Conservation (phyloP, 1,284 basidiomycete species). For the Takashimella koratensis region DNA sequence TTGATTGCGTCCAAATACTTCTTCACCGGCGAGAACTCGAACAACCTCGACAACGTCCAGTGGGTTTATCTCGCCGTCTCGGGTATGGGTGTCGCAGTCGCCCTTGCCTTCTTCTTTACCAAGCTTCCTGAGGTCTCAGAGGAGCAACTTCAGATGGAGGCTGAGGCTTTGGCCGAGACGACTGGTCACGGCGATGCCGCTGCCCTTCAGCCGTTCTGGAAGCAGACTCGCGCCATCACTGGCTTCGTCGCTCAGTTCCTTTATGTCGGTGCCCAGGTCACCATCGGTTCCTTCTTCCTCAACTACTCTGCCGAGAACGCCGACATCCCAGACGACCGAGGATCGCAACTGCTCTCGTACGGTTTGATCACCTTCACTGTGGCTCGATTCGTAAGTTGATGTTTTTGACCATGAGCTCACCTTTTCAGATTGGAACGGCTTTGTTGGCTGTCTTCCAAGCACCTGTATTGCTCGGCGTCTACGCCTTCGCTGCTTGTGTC, state of each 20-base stretch:
- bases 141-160: constrained; percentile 40
- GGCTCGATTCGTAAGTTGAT: constrained; percentile 53
- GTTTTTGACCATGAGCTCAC: not conserved
- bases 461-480: constrained; percentile 60
- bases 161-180: constrained; percentile 58
- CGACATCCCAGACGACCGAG: constrained; percentile 56
- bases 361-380: constrained; percentile 70
- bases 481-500: constrained; percentile 55
- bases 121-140: constrained; percentile 71
- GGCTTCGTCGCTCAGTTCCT: constrained; percentile 67
- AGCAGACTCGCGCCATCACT: constrained; percentile 65
- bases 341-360: constrained; percentile 65
- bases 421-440: constrained; percentile 53
- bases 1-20: constrained; percentile 74
- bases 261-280: constrained; percentile 70
- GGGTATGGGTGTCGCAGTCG: constrained; percentile 56
- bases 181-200: constrained; percentile 41
- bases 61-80: constrained; percentile 78
- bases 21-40: constrained; percentile 62
- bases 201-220: constrained; percentile 59
- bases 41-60: constrained; percentile 65
- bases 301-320: constrained; percentile 65
- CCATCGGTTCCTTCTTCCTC: constrained; percentile 67
- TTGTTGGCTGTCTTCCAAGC: constrained; percentile 62
- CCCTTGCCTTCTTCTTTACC: constrained; percentile 68